These are phyloP conservation scores for Uronychia binucleata DNA, from an alignment of 73 alveolate species.

Conservation along the genomic window DNA sequence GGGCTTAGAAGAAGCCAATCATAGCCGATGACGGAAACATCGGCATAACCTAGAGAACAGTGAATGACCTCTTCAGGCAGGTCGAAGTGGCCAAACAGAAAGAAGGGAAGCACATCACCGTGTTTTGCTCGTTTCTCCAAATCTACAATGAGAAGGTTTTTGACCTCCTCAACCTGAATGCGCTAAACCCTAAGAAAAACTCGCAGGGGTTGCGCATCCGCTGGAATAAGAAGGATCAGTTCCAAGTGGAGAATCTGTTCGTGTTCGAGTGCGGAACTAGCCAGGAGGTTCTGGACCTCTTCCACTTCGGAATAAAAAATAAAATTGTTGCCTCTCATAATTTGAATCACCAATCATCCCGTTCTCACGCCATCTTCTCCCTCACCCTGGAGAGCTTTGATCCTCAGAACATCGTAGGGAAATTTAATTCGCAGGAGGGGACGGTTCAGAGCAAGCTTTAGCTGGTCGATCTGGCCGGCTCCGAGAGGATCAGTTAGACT, in stretches of 20 bases:
- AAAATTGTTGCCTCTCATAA: constrained; percentile 76
- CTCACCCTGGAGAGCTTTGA: constrained; percentile 80
- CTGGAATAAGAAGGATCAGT: constrained; percentile 70
- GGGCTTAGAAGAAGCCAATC: neutral
- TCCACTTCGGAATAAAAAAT: constrained; percentile 70
- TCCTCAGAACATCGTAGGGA: constrained; percentile 62
- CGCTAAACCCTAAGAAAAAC: neutral
- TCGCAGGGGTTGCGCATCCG: constrained; percentile 63
- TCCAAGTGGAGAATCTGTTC: constrained; percentile 72
- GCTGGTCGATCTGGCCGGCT: constrained; percentile 94
- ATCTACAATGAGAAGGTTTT: constrained; percentile 65
- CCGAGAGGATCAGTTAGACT: constrained; percentile 84
- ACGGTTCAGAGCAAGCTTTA: constrained; percentile 72
- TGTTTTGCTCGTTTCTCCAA: constrained; percentile 56
- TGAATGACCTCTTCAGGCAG: neutral
- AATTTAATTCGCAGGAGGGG: constrained; percentile 59
- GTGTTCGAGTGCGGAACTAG: constrained; percentile 63
- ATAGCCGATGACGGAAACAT: neutral
- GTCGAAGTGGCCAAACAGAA: neutral
- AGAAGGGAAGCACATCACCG: constrained; percentile 44
- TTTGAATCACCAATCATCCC: constrained; percentile 62
- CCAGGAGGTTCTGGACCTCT: constrained; percentile 67
- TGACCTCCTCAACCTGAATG: constrained; percentile 41
- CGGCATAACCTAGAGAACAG: neutral
- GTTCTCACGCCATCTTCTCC: constrained; percentile 80